Percentiles rank a stretch among this genome's conserved stretches.
These are phyloP conservation scores for Pseudophaeomoniella oleicola DNA, from an alignment of 2,329 filamentous ascomycete species.

Conservation along the genomic window DNA sequence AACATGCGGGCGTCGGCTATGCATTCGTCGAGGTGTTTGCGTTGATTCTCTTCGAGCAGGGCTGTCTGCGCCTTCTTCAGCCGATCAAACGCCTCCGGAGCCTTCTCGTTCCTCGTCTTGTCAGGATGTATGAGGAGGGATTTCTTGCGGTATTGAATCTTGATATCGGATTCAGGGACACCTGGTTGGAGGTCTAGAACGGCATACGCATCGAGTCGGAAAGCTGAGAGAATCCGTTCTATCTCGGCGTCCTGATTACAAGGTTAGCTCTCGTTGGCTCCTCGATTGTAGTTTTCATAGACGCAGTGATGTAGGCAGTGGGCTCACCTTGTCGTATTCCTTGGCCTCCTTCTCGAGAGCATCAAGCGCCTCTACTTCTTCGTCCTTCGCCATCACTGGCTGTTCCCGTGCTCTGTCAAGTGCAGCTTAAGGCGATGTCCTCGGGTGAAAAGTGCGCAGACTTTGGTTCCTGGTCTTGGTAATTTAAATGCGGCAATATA, in stretches of 20 bases:
- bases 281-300: constrained; percentile 4
- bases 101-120: constrained; percentile 81
- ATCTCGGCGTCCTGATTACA: constrained; percentile 71
- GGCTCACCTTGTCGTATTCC: constrained; percentile 71
- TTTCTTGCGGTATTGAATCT: constrained; percentile 84
- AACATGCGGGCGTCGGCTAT: constrained; percentile 94
- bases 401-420: no score
- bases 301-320: constrained; percentile 6
- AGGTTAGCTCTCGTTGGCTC: no score
- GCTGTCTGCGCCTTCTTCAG: constrained; percentile 88
- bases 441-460: no score
- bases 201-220: constrained; percentile 73
- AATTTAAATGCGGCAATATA: no score
- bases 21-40: constrained; percentile 74
- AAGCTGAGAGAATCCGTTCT: constrained; percentile 81
- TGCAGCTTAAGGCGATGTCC: no score
- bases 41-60: constrained; percentile 87
- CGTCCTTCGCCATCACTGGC: constrained; percentile 36
- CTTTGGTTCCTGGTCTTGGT: no score
- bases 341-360: constrained; percentile 72
- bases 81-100: constrained; percentile 90
- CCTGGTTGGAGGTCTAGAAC: constrained; percentile 92
- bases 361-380: constrained; percentile 61
- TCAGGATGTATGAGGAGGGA: constrained; percentile 98
- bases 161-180: constrained; percentile 92